phyloP scores from a whole-genome alignment of 352 stramenopile genomes.

The Phytophthora cryptogea region DNA sequence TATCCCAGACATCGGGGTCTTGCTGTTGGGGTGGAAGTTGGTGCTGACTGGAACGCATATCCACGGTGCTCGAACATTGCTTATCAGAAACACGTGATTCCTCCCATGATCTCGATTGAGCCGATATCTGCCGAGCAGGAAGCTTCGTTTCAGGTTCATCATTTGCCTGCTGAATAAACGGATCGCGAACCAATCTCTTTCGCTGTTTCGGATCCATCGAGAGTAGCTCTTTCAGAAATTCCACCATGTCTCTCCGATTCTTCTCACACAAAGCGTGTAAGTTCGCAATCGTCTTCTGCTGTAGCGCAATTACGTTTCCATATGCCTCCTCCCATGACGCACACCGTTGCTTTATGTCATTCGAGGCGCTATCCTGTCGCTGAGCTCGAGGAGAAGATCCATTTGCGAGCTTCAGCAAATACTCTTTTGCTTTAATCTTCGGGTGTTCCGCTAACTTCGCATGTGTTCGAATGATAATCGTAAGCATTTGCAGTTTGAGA shows the following conservation, averaged over 20 bases:
- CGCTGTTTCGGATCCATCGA: conserved; percentile 47
- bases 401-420: conserved; percentile 64
- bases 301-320: conserved; percentile 67
- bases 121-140: background rate
- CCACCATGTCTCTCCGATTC: conserved; percentile 43
- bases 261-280: conserved; percentile 61
- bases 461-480: conserved; percentile 63
- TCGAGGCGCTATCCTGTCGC: conserved; percentile 17
- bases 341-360: conserved; percentile 41
- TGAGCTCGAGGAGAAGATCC: conserved; percentile 14
- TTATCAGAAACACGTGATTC: conserved; percentile 12
- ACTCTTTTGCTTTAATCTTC: conserved; percentile 65
- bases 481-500: conserved; percentile 67
- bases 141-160: conserved; percentile 21
- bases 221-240: conserved; percentile 59
- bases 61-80: background rate
- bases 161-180: background rate
- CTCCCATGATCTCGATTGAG: conserved; percentile 6
- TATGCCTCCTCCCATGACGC: conserved; percentile 76
- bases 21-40: conserved; percentile 62
- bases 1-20: conserved; percentile 43
- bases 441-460: conserved; percentile 61
- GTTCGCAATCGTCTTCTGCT: conserved; percentile 77
- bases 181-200: conserved; percentile 19
- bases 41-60: conserved; percentile 23